Evolutionary conservation across 2,329 filamentous ascomycete species (phyloP).

Genomic region (Sordariomycetes sp.): DNA sequence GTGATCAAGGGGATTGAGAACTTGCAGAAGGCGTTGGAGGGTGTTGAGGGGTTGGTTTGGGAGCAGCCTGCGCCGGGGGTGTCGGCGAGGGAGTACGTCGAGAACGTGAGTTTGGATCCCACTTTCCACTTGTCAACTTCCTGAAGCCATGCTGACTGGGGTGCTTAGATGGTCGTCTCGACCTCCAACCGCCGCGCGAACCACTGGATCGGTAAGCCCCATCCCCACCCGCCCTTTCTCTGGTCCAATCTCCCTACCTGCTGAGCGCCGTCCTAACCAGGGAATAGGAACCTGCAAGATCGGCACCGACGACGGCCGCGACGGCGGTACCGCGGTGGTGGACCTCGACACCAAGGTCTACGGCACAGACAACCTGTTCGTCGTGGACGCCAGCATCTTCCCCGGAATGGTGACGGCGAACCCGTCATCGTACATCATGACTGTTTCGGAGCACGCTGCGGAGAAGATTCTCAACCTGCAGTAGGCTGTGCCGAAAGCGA

Average conservation of each 20-base stretch:
- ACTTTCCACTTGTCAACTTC: not conserved
- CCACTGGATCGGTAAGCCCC: constrained; percentile 33
- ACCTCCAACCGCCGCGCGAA: constrained; percentile 27
- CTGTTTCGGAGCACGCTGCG: constrained; percentile 49
- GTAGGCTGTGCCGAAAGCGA: too few species aligned
- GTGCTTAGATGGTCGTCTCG: constrained; percentile 7
- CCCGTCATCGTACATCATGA: constrained; percentile 50
- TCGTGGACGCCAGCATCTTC: constrained; percentile 56
- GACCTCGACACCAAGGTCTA: constrained; percentile 50
- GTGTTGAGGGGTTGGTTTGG: constrained; percentile 37
- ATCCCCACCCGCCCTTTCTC: not conserved
- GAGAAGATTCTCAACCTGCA: constrained; percentile 10
- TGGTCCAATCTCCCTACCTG: not conserved
- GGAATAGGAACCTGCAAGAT: constrained; percentile 36
- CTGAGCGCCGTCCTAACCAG: not conserved
- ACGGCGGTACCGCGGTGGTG: constrained; percentile 43
- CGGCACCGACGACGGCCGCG: constrained; percentile 40
- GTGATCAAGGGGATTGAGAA: constrained; percentile 51
- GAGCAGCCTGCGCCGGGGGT: constrained; percentile 33
- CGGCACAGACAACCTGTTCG: constrained; percentile 54
- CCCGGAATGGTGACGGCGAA: constrained; percentile 57
- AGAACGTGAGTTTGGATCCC: constrained; percentile 20
- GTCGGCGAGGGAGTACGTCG: constrained; percentile 42
- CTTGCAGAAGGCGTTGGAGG: constrained; percentile 37
- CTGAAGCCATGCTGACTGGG: not conserved